Evolutionary conservation across 202 grass and related monocot species (phyloP), one percentile per base, ranked within the genome.

Genomic region (Brachypodium distachyon): DNA sequence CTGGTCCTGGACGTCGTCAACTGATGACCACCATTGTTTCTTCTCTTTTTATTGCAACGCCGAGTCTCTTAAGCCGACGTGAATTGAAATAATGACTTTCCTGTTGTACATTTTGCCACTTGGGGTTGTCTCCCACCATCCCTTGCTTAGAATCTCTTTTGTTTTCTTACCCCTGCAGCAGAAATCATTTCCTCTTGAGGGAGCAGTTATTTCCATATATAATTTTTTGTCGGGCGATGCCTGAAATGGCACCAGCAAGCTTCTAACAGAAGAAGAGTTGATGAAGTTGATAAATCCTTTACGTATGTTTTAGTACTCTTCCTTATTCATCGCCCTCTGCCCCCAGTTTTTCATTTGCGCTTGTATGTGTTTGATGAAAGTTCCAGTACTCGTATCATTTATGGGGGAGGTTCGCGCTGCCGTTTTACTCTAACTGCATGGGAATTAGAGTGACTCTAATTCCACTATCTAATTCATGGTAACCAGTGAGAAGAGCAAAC

Each of bases 1-100:
- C 81, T 99, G 77, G 88, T 99, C 60, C 54, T 96, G 56, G 96
- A 99, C 61, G 96, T 86, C 23, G 85, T 99, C 78, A 99, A 99
- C 72, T 99, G 74, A 89, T 84, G 74, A 34, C 75, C 58, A 34
- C 75, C 58, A 33, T 17, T 25, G 9, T 76, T 60, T 71, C 28
- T 49, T 62, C 39, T 62, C 39, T 42, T 78, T 78, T 68, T 11
- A 69, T 76, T 71, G 37, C 83, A 74, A 52, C 54, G 19, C 36
- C 8, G 16, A 46, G 25, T 33, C 22, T 67, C n/a, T 68, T 59
- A 67, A 70, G 61, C 18, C 18, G 76, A 80, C 81, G 73, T 77
- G 66, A n/a, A 70, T 84, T 1, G 29, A 87, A 91, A 91, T 91
- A 85, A 91, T 82, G 77, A 58, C 52, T 71, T 51, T 75, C 41